phyloP scores from a whole-genome alignment of 257 asterid species.

The Lycium ferocissimum region DNA sequence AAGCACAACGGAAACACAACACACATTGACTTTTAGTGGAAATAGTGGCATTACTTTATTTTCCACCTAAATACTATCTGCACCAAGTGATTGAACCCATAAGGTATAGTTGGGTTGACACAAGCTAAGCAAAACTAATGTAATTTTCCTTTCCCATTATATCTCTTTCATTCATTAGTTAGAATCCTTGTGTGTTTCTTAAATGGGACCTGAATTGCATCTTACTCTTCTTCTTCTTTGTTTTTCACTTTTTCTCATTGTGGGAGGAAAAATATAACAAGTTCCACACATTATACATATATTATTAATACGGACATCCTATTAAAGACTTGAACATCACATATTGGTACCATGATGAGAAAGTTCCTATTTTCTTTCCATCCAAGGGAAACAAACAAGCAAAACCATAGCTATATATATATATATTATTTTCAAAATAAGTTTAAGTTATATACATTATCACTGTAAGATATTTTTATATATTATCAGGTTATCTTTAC shows the following conservation, averaged over 20 bases:
- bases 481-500: neutral
- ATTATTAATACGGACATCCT: neutral
- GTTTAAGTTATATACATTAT: neutral
- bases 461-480: neutral
- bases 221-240: constrained; percentile 2
- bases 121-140: neutral
- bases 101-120: constrained; percentile 26
- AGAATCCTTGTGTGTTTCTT: constrained; percentile 23
- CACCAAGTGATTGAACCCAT: constrained; percentile 25
- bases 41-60: constrained; percentile 18
- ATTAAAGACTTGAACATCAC: constrained; percentile 24
- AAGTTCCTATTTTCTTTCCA: constrained; percentile 33
- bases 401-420: constrained; percentile 19
- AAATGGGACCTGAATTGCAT: constrained; percentile 25
- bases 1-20: constrained; percentile 23
- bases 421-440: neutral
- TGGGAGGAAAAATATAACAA: constrained; percentile 13
- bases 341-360: constrained; percentile 32
- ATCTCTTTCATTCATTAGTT: constrained; percentile 12
- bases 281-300: neutral
- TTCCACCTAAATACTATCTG: constrained; percentile 31
- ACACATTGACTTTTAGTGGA: constrained; percentile 19
- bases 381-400: constrained; percentile 35
- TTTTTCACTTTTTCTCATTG: constrained; percentile 22
- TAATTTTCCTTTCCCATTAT: neutral